Evolutionary conservation across 495 filamentous ascomycete genomes (phyloP).

Genomic region (Gamarada debralockiae): DNA sequence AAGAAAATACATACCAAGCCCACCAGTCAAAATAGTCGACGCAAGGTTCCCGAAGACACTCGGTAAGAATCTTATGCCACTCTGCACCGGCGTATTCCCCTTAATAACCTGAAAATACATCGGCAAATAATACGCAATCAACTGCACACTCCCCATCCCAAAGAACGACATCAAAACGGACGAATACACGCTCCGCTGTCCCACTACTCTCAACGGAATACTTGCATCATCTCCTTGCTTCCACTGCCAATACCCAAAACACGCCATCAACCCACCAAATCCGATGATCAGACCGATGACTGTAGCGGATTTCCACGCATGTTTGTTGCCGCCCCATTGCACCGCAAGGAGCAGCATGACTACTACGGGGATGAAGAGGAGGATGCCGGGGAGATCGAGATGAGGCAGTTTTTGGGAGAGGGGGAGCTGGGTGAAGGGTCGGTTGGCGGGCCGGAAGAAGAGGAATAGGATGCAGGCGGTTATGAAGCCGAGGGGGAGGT

Average conservation of each 20-base stretch:
- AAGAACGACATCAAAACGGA: conserved; percentile 46
- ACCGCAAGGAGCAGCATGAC: conserved; percentile 73
- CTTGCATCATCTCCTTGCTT: conserved; percentile 60
- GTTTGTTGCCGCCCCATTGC: conserved; percentile 76
- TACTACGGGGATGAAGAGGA: conserved; percentile 40
- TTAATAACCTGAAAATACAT: conserved; percentile 58
- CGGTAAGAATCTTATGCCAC: conserved; percentile 49
- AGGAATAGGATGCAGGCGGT: conserved; percentile 52
- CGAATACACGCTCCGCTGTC: conserved; percentile 54
- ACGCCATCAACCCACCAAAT: conserved; percentile 57
- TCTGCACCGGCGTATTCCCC: conserved; percentile 34
- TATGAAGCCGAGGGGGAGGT: conserved; percentile 57
- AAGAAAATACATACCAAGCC: too few species aligned
- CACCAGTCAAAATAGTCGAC: too few species aligned
- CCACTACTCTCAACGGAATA: conserved; percentile 56
- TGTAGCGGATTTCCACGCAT: conserved; percentile 59
- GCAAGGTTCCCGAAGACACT: too few species aligned
- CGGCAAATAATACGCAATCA: conserved; percentile 57
- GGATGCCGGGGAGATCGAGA: conserved; percentile 18
- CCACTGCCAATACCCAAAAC: conserved; percentile 59
- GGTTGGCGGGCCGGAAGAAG: conserved; percentile 37
- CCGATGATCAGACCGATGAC: conserved; percentile 68
- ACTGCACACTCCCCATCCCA: conserved; percentile 53
- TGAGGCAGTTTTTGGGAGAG: conserved; percentile 12
- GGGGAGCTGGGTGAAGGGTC: not conserved